Percentiles rank a stretch among this genome's conserved stretches.
Conservation (phyloP, 2,329 filamentous ascomycete species). For the Botrytis sinoallii region DNA sequence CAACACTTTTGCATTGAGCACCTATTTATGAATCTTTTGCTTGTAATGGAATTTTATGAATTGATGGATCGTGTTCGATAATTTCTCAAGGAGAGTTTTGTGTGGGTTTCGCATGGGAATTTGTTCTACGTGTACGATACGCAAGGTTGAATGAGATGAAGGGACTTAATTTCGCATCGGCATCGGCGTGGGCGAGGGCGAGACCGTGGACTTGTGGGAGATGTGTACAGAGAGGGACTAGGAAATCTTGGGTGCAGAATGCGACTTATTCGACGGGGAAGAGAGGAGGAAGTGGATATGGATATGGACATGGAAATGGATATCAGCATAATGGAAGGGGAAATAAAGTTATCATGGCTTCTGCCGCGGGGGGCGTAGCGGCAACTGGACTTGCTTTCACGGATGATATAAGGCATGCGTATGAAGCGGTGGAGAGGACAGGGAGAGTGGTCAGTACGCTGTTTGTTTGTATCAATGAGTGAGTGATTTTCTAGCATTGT, state of each 20-base stretch:
- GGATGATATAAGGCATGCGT: slow-evolving; percentile 72
- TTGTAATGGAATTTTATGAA: background rate
- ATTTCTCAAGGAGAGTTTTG: background rate
- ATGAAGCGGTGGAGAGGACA: slow-evolving; percentile 71
- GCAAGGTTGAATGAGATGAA: slow-evolving; percentile 32
- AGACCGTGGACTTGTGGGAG: slow-evolving; percentile 33
- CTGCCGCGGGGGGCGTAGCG: slow-evolving; percentile 31
- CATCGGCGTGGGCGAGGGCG: slow-evolving; percentile 19
- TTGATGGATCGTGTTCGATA: slow-evolving; percentile 1
- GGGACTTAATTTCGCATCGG: slow-evolving; percentile 28
- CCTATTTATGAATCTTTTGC: slow-evolving; percentile 15
- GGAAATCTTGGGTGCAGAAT: background rate
- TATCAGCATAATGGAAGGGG: background rate
- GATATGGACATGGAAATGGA: slow-evolving; percentile 14
- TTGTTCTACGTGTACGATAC: background rate
- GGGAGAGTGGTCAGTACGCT: slow-evolving; percentile 74
- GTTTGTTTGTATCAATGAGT: slow-evolving; percentile 87
- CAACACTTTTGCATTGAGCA: slow-evolving; percentile 19
- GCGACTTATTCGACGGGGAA: slow-evolving; percentile 12
- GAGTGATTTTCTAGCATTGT: slow-evolving; percentile 37
- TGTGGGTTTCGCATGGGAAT: background rate
- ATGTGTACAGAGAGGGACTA: slow-evolving; percentile 23
- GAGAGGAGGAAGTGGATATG: slow-evolving; percentile 18
- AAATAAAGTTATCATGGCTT: slow-evolving; percentile 22
- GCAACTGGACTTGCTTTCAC: slow-evolving; percentile 48